A percentile compares a stretch with the other conserved stretches of the same genome.
Evolutionary conservation across 805 yeast species (phyloP).

Genomic region (Schwanniomyces polymorphus): DNA sequence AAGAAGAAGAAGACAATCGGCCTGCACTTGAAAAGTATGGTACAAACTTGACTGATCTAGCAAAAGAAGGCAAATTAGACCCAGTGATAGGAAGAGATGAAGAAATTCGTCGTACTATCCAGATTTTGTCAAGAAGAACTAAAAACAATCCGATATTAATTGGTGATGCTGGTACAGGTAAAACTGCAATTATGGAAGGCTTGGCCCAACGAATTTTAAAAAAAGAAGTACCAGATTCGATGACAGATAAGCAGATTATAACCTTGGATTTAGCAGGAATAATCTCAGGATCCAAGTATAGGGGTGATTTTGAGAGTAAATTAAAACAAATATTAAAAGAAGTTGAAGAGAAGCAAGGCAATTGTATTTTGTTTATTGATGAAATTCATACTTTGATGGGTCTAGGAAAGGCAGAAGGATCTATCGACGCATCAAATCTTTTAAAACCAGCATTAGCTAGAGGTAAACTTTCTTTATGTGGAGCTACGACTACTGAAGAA

Average conservation of each 20-base stretch:
- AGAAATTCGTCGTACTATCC: conserved; percentile 90
- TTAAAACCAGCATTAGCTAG: conserved; percentile 93
- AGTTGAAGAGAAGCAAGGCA: conserved; percentile 74
- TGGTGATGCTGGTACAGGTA: conserved; percentile 98
- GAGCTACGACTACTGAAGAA: conserved; percentile 95
- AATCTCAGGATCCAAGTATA: conserved; percentile 91
- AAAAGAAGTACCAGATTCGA: conserved; percentile 92
- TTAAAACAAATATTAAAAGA: conserved; percentile 79
- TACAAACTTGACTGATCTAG: conserved; percentile 80
- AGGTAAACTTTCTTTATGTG: conserved; percentile 89
- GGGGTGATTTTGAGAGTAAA: conserved; percentile 96
- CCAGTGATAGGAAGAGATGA: conserved; percentile 98
- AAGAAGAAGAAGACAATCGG: conserved; percentile 46
- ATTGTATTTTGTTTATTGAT: conserved; percentile 81
- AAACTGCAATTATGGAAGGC: conserved; percentile 96
- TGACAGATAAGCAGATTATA: conserved; percentile 81
- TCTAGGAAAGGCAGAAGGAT: conserved; percentile 89
- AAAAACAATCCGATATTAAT: conserved; percentile 94
- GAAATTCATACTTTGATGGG: conserved; percentile 90
- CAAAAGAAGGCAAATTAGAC: conserved; percentile 86
- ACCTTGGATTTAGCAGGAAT: conserved; percentile 85
- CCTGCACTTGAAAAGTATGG: conserved; percentile 87
- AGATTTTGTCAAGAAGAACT: conserved; percentile 86
- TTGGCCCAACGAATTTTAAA: conserved; percentile 89
- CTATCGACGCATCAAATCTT: conserved; percentile 92